These are phyloP conservation scores for Pythium aphanidermatum DNA, from an alignment of 352 stramenopile genomes.

Conservation along the genomic window DNA sequence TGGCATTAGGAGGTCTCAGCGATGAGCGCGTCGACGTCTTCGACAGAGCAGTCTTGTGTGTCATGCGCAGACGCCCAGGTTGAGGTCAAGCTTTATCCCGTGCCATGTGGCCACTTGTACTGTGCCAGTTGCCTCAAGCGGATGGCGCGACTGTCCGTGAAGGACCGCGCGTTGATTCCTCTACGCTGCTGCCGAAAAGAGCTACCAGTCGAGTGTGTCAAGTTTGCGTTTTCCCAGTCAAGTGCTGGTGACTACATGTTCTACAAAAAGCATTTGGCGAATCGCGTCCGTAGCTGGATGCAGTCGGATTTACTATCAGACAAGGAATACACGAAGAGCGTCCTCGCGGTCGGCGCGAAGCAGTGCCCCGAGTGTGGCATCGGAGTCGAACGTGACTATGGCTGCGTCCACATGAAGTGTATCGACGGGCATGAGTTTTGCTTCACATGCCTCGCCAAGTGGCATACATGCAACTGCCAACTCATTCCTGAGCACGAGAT, in stretches of 20 bases:
- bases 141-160: constrained; percentile 54
- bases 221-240: constrained; percentile 21
- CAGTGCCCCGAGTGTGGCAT: constrained; percentile 73
- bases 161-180: constrained; percentile 50
- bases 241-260: constrained; percentile 25
- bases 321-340: constrained; percentile 43
- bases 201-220: constrained; percentile 54
- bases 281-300: constrained; percentile 42
- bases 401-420: constrained; percentile 77
- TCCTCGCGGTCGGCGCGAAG: constrained; percentile 43
- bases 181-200: constrained; percentile 71
- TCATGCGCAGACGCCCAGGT: constrained; percentile 29
- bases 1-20: too few species aligned
- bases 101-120: constrained; percentile 57
- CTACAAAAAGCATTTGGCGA: constrained; percentile 39
- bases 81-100: constrained; percentile 20
- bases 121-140: constrained; percentile 45
- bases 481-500: constrained; percentile 57
- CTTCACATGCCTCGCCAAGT: constrained; percentile 52
- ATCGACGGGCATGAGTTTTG: constrained; percentile 72
- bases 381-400: constrained; percentile 60
- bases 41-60: constrained; percentile 29
- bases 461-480: constrained; percentile 47
- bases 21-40: constrained; percentile 9
- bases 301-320: constrained; percentile 53